These are phyloP conservation scores for Adansonia madagascariensis DNA, from an alignment of 441 rosid species.

Conservation along the genomic window DNA sequence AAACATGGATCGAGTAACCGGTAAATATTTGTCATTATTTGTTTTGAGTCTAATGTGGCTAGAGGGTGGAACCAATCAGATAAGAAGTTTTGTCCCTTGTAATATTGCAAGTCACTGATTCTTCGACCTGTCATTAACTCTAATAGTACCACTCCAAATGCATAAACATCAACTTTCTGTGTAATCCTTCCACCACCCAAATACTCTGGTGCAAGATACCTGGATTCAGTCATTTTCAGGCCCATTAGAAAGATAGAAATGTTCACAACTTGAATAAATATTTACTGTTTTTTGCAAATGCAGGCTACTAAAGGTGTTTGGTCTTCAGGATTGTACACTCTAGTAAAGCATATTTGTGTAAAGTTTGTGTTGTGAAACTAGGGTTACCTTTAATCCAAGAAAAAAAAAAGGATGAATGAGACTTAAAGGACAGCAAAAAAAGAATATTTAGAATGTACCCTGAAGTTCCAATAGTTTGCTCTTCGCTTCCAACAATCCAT, in stretches of 20 bases:
- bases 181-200: constrained; percentile 51
- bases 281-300: neutral
- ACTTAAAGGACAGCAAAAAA: neutral
- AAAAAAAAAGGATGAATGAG: neutral
- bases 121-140: constrained; percentile 66
- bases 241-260: constrained; percentile 8
- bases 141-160: constrained; percentile 67
- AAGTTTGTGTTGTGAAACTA: constrained; percentile 15
- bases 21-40: constrained; percentile 35
- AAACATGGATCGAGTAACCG: constrained; percentile 56
- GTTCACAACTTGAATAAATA: constrained; percentile 1
- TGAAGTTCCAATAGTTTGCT: constrained; percentile 49
- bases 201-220: constrained; percentile 73
- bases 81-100: constrained; percentile 40
- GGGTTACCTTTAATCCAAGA: neutral
- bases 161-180: constrained; percentile 61
- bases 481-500: constrained; percentile 42
- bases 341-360: constrained; percentile 1
- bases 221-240: constrained; percentile 32
- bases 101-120: constrained; percentile 44
- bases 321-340: neutral
- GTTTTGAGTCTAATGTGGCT: constrained; percentile 41
- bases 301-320: neutral
- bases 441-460: constrained; percentile 42
- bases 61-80: constrained; percentile 56